Conservation (phyloP, 2,329 filamentous ascomycete genomes). For the Hypoxylon sp. region DNA sequence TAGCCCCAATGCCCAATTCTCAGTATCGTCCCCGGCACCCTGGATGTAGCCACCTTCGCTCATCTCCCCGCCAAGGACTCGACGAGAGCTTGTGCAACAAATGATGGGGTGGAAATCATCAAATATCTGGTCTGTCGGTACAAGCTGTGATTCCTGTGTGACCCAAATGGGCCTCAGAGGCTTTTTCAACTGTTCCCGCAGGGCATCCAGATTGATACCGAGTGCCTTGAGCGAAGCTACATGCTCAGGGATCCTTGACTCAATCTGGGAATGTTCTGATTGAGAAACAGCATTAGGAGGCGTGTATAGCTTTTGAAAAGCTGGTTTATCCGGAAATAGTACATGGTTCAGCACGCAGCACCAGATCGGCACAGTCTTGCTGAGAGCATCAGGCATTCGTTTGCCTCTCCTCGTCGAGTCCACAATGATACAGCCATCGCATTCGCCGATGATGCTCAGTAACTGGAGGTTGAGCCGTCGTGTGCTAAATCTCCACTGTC, state of each 20-base stretch:
- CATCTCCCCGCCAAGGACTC: slow-evolving; percentile 77
- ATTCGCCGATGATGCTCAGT: slow-evolving; percentile 73
- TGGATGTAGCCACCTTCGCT: slow-evolving; percentile 87
- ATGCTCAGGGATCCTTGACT: slow-evolving; percentile 70
- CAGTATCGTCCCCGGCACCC: slow-evolving; percentile 93
- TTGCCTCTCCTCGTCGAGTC: slow-evolving; percentile 95
- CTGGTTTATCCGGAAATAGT: slow-evolving; percentile 74
- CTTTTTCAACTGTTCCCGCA: slow-evolving; percentile 73
- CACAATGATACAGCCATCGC: slow-evolving; percentile 87
- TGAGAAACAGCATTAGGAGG: slow-evolving; percentile 79
- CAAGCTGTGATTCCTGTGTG: slow-evolving; percentile 74
- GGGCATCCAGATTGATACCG: slow-evolving; percentile 68
- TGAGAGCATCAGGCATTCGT: slow-evolving; percentile 93
- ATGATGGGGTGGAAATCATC: slow-evolving; percentile 79
- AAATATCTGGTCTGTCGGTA: slow-evolving; percentile 61
- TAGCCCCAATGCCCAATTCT: slow-evolving; percentile 89
- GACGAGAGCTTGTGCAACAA: slow-evolving; percentile 86
- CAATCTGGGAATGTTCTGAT: slow-evolving; percentile 86
- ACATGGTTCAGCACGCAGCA: slow-evolving; percentile 85
- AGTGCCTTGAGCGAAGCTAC: slow-evolving; percentile 68
- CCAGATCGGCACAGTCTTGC: slow-evolving; percentile 96
- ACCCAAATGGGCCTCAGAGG: slow-evolving; percentile 86
- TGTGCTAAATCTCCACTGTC: slow-evolving; percentile 91
- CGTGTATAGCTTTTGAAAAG: slow-evolving; percentile 71
- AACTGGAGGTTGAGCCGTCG: slow-evolving; percentile 88